Evolutionary conservation across 192 early-diverging fungal genomes (phyloP).

Genomic region (Entomortierella chlamydospora): DNA sequence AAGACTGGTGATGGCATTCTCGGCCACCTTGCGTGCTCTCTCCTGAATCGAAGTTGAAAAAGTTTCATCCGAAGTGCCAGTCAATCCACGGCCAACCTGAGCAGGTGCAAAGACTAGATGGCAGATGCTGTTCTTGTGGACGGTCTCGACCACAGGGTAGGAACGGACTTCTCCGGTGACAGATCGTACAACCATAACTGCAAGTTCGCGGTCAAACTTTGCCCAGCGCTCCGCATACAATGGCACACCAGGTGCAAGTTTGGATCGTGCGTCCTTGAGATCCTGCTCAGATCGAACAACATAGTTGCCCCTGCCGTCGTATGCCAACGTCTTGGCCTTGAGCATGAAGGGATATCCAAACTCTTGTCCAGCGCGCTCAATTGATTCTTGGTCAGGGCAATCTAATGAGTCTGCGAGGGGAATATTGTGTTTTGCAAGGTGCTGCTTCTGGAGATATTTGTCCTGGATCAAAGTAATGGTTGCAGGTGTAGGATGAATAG

Average conservation of each 20-base stretch:
- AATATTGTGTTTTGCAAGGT: constrained; percentile 73
- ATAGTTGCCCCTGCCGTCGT: constrained; percentile 96
- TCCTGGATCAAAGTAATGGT: constrained; percentile 95
- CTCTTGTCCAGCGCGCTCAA: constrained; percentile 64
- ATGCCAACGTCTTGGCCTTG: constrained; percentile 93
- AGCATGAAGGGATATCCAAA: constrained; percentile 97
- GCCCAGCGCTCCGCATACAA: constrained; percentile 98
- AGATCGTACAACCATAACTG: constrained; percentile 96
- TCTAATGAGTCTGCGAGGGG: constrained; percentile 79
- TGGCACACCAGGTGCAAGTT: constrained; percentile 72
- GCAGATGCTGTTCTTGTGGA: constrained; percentile 97
- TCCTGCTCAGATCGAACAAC: constrained; percentile 83
- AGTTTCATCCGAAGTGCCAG: constrained; percentile 47
- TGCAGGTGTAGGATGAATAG: constrained; percentile 84
- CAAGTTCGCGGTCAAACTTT: constrained; percentile 91
- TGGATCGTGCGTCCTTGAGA: constrained; percentile 67
- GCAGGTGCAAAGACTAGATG: constrained; percentile 96
- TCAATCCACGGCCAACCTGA: constrained; percentile 84
- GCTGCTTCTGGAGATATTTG: constrained; percentile 93
- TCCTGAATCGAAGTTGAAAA: constrained; percentile 62
- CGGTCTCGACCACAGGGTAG: constrained; percentile 97
- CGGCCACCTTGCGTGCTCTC: constrained; percentile 84
- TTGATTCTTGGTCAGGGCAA: constrained; percentile 64
- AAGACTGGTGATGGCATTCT: constrained; percentile 81
- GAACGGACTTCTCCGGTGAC: constrained; percentile 78